A percentile compares a stretch with the other conserved stretches of the same genome.
Conservation (phyloP, 345 rosid species). For the Orychophragmus violaceus region DNA sequence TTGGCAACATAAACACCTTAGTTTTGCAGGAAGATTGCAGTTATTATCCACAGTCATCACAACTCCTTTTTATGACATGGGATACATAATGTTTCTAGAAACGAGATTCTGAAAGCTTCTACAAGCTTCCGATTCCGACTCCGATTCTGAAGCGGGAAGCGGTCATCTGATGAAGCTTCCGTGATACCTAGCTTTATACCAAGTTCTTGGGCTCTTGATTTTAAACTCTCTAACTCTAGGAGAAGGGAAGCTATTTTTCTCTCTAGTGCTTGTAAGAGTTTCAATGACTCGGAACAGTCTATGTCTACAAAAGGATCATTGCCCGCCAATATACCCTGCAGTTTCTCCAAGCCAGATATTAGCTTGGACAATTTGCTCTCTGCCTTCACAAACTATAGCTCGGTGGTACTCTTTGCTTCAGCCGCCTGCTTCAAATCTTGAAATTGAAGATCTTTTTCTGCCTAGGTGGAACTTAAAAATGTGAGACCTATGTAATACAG, state of each 20-base stretch:
- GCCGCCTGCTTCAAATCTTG: constrained; percentile 51
- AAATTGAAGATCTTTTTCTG: constrained; percentile 47
- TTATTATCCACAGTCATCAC: too few relatives aligned
- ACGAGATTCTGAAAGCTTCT: too few relatives aligned
- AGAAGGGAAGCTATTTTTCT: constrained; percentile 44
- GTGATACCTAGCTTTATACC: constrained; percentile 50
- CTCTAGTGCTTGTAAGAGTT: constrained; percentile 48
- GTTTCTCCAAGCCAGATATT: constrained; percentile 49
- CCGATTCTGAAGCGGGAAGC: too few relatives aligned
- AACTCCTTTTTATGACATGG: too few relatives aligned
- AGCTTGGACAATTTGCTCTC: constrained; percentile 48
- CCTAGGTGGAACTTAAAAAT: constrained; percentile 45
- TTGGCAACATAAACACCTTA: too few relatives aligned
- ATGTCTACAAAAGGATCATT: constrained; percentile 36
- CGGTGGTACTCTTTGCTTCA: constrained; percentile 27
- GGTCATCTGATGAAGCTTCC: too few relatives aligned
- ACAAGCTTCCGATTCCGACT: too few relatives aligned
- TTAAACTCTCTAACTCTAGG: constrained; percentile 57
- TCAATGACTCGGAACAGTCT: constrained; percentile 32
- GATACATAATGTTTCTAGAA: too few relatives aligned
- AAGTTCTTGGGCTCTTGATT: constrained; percentile 54
- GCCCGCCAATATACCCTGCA: constrained; percentile 40
- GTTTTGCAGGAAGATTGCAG: too few relatives aligned
- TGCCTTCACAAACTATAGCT: constrained; percentile 41
- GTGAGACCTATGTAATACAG: too few relatives aligned